Base-by-base conservation (phyloP, 2,329 filamentous ascomycete species). In the Arthrobotrys megalospora region DNA sequence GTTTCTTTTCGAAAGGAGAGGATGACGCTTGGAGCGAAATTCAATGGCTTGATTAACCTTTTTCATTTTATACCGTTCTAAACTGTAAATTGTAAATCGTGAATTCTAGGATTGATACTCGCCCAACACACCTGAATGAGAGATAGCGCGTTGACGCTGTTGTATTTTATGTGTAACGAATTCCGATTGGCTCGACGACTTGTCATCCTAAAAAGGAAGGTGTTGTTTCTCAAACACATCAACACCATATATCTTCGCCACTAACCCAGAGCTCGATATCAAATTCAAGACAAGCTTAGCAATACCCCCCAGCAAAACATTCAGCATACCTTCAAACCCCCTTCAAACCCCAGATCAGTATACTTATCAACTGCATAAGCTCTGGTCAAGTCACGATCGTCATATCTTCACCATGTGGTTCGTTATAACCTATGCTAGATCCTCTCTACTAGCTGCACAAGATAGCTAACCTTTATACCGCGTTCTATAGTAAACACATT, bases 401-500 rank as follows among this genome's bases (percentile, higher is more conserved):
- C 14, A 38, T 38, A 38, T 16, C 19, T 41, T 38, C 41, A 71
- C 21, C 10, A 71, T 73, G 69, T 73, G 69, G 69, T 73, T 53
- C 14, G 69, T 43, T 38, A 24, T 14, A 45, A 2, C 48, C 32
- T 11, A 28, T 28, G 24, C 24, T 28, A 28, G 24, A 32, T 19
- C 7, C 3, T 43, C 6, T 43, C 32, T 10, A 6, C 32, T 11
- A 16, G 1, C 10, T 12, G 3, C 8, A 21, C 32, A 45, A 19
- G 16, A 19, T 24, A 73, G 36, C 69, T 73, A 58, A 71, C 41
- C 8, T 12, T 16, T 14, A 24, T 52, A 16, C 24, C 63, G 55
- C 43, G 8, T 3, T n/a, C 3, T 68, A 80, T 82, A 97, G 96
- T 88, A 98, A 98, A 89, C 96, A 99, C 87, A 88, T 99, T 83